These are phyloP conservation scores for Ganoderma lingzhi DNA, from an alignment of 1,284 basidiomycete species.

Conservation along the genomic window DNA sequence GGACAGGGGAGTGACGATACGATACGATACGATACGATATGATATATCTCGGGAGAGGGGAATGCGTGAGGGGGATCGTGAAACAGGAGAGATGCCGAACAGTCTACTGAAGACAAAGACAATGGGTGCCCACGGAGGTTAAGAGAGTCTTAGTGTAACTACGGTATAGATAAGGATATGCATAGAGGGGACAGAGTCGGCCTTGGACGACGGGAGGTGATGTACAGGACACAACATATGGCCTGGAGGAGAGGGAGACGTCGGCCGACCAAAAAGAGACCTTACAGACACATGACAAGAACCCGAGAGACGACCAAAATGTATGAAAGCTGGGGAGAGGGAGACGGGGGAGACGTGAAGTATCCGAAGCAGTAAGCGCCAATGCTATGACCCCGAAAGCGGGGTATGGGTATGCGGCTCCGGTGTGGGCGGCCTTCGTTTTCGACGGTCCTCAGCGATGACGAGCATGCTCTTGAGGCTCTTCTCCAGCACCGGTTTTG, in stretches of 20 bases:
- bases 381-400: neutral
- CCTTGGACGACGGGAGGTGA: neutral
- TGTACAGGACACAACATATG: neutral
- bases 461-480: constrained; percentile 45
- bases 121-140: neutral
- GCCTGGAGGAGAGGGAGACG: neutral
- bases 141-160: neutral
- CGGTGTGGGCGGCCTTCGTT: constrained; percentile 21
- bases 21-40: neutral
- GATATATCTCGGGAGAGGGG: neutral
- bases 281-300: neutral
- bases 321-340: neutral
- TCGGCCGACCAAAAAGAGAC: neutral
- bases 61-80: constrained; percentile 1
- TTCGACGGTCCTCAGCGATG: constrained; percentile 45
- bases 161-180: neutral
- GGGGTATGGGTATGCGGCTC: neutral
- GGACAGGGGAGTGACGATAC: neutral
- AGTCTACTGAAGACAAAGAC: neutral
- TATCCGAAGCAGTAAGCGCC: neutral
- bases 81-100: neutral
- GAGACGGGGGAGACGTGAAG: neutral
- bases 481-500: constrained; percentile 49
- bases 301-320: neutral
- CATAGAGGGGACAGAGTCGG: neutral